Evolutionary conservation across 129 eudicot genomes (phyloP), one percentile per base, ranked within the genome.

Genomic region (Centaurea solstitialis): DNA sequence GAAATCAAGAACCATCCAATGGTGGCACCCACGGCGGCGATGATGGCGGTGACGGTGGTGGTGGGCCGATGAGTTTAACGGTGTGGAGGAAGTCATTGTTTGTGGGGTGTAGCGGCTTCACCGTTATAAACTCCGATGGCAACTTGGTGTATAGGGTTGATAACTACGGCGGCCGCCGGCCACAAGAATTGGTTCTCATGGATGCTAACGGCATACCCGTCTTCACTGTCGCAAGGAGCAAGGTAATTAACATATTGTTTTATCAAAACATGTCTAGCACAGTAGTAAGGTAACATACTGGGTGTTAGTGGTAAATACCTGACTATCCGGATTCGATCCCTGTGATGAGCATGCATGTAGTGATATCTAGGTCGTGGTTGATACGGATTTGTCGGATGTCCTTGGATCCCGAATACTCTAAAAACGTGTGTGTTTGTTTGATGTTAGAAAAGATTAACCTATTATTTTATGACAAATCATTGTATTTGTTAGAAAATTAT

Each of bases 21-120:
- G 61, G 43, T 30, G 35, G 70, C 21, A 23, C 53, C 38, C 22
- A 41, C 0, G 20, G 45, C 43, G 79, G 65, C 17, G 62, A 20
- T 0, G 81, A 35, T 2, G 67, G 13, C 43, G 65, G 65, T 50
- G 62, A 7, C 15, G 62, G 37, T 9, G 75, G 40, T 4, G 65
- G 80, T 3, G 68, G 75, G 39, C 74, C 82, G 37, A 81, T 66
- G 67, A 82, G 85, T 26, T 79, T 95, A 22, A 95, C 99, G 4
- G 94, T 95, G 40, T 95, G 99, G 97, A 88, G 93, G 53, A 95
- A 92, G 81, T 95, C 99, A 33, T 90, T 95, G 18, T 76, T 89
- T 69, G 85, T 86, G 0, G 88, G 88, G 80, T 95, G 97, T 37
- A 84, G 82, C 53, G 99, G 99, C n/a, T 92, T 92, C 88, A 89